Conservation (phyloP, 306 rosid species). For the Vigna hirtella region DNA sequence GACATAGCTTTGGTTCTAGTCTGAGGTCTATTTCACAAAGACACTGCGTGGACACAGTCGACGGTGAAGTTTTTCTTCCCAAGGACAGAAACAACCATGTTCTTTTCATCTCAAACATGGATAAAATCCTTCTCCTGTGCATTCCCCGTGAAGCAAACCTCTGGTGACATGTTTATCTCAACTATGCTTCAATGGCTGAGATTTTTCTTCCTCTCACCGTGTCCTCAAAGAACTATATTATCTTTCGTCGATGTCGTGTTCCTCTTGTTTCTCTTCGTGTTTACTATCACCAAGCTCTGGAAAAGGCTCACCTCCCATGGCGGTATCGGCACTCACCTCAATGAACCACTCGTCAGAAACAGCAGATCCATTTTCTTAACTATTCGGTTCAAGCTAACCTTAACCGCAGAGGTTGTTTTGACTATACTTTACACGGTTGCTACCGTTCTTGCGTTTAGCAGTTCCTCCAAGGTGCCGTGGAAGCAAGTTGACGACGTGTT, state of each 20-base stretch:
- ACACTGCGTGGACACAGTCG: neutral
- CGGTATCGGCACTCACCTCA: slow-evolving; percentile 33
- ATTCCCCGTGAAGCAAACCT: slow-evolving; percentile 44
- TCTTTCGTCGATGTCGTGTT: slow-evolving; percentile 56
- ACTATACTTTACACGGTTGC: slow-evolving; percentile 52
- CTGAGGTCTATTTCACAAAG: neutral
- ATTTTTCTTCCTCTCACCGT: slow-evolving; percentile 69
- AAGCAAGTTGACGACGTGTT: slow-evolving; percentile 56
- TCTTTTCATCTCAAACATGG: slow-evolving; percentile 36
- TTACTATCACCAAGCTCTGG: slow-evolving; percentile 59
- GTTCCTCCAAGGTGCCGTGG: slow-evolving; percentile 45
- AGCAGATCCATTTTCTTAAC: slow-evolving; percentile 23
- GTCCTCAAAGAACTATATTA: slow-evolving; percentile 70
- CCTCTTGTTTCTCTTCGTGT: slow-evolving; percentile 50
- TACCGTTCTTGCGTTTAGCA: slow-evolving; percentile 49
- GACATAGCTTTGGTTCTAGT: neutral
- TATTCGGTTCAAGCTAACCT: slow-evolving; percentile 57
- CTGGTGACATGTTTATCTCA: slow-evolving; percentile 48
- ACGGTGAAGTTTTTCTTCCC: neutral
- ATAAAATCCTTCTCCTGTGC: slow-evolving; percentile 49
- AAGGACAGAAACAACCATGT: slow-evolving; percentile 43
- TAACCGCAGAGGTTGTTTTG: slow-evolving; percentile 44
- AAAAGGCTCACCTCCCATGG: slow-evolving; percentile 43
- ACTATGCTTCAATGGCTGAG: slow-evolving; percentile 60
- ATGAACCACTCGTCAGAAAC: slow-evolving; percentile 50